Percentiles rank a stretch among this genome's conserved stretches.
Evolutionary conservation across 1,139 yeast species (phyloP).

Genomic region (Magnusiomyces suaveolens): DNA sequence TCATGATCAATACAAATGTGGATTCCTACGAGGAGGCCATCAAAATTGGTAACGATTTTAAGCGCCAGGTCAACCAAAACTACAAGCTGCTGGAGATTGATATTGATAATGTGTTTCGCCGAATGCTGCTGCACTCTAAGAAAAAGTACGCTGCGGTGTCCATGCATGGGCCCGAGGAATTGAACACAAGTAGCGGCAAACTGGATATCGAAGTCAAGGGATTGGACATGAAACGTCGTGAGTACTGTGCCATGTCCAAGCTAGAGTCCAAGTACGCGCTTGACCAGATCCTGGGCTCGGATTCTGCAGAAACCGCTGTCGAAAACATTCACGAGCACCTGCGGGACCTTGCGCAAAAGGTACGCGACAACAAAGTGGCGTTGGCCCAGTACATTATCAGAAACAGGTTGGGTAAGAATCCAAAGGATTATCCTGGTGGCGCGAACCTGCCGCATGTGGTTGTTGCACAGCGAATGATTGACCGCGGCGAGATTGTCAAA

Average conservation of each 20-base stretch:
- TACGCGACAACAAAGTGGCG: slow-evolving; percentile 53
- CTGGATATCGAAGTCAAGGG: slow-evolving; percentile 84
- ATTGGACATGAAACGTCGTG: slow-evolving; percentile 94
- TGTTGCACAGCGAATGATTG: slow-evolving; percentile 73
- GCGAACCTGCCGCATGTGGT: slow-evolving; percentile 79
- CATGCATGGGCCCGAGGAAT: slow-evolving; percentile 37
- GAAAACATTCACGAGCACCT: slow-evolving; percentile 64
- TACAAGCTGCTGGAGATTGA: slow-evolving; percentile 86
- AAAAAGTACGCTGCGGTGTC: slow-evolving; percentile 95
- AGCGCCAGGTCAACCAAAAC: slow-evolving; percentile 75
- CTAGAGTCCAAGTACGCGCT: slow-evolving; percentile 74
- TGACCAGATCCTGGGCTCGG: slow-evolving; percentile 59
- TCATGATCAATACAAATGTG: slow-evolving; percentile 91
- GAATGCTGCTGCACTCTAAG: slow-evolving; percentile 82
- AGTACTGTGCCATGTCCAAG: slow-evolving; percentile 84
- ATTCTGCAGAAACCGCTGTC: slow-evolving; percentile 70
- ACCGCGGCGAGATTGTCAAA: slow-evolving; percentile 72
- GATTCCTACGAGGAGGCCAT: slow-evolving; percentile 62
- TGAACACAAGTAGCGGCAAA: slow-evolving; percentile 32
- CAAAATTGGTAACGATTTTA: slow-evolving; percentile 76
- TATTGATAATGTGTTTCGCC: slow-evolving; percentile 84
- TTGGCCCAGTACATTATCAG: slow-evolving; percentile 45
- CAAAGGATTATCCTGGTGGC: slow-evolving; percentile 37
- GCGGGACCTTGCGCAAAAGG: slow-evolving; percentile 48
- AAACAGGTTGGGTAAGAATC: slow-evolving; percentile 36